Conservation (phyloP, 345 rosid genomes). For the Salix koriyanagi region DNA sequence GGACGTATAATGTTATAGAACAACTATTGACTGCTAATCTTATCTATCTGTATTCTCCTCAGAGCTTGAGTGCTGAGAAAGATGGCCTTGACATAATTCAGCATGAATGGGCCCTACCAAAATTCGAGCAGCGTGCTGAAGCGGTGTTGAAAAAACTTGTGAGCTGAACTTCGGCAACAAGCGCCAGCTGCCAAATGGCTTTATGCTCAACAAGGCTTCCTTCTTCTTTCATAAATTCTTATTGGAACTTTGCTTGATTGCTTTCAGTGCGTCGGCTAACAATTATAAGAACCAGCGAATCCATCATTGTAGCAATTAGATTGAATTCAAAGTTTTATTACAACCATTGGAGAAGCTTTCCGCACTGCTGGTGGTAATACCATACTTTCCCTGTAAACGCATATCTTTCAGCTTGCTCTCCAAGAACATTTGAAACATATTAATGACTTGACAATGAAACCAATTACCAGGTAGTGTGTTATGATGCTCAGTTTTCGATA, state of each 20-base stretch:
- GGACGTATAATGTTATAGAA: background rate
- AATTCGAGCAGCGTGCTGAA: conserved; percentile 89
- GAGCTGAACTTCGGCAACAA: conserved; percentile 27
- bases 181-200: background rate
- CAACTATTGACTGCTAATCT: background rate
- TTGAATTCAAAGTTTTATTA: background rate
- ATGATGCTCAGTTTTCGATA: background rate
- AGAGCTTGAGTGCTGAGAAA: conserved; percentile 62
- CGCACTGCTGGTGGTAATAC: background rate
- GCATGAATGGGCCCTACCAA: conserved; percentile 62
- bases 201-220: background rate
- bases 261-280: background rate
- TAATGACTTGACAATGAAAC: background rate
- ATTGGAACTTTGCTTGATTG: background rate
- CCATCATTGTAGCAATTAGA: conserved; percentile 1
- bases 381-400: background rate
- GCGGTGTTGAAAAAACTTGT: conserved; percentile 69
- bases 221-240: background rate
- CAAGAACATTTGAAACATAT: background rate
- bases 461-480: background rate
- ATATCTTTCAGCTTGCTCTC: background rate
- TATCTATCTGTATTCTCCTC: conserved; percentile 9
- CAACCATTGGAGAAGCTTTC: background rate
- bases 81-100: conserved; percentile 30
- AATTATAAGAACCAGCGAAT: background rate